These are phyloP conservation scores for Calycina herbarum DNA, from an alignment of 2,329 filamentous ascomycete species.

Conservation along the genomic window DNA sequence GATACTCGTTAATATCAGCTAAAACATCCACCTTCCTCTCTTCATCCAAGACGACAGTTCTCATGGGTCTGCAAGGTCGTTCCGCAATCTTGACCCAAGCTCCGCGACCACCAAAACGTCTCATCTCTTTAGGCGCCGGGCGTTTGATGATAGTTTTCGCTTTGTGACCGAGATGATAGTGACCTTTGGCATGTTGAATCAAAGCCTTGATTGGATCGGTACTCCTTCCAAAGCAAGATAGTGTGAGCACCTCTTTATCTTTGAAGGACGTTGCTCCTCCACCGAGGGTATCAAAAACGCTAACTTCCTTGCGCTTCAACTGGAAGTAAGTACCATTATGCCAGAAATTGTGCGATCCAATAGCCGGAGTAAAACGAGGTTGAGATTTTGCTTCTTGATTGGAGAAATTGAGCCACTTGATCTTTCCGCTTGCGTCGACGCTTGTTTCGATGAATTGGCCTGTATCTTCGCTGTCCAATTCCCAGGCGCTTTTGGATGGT, in stretches of 20 bases:
- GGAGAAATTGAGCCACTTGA: conserved; percentile 58
- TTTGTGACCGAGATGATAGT: conserved; percentile 58
- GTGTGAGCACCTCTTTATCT: conserved; percentile 57
- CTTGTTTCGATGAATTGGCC: conserved; percentile 45
- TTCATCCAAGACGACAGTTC: conserved; percentile 65
- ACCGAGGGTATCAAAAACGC: conserved; percentile 50
- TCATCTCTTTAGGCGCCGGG: conserved; percentile 47
- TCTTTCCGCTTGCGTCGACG: conserved; percentile 40
- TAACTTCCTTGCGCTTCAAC: conserved; percentile 53
- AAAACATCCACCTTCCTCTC: conserved; percentile 59
- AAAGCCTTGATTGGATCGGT: conserved; percentile 62
- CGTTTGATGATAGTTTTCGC: conserved; percentile 67
- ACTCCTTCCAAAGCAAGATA: conserved; percentile 62
- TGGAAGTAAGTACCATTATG: conserved; percentile 59
- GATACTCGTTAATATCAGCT: conserved; percentile 62
- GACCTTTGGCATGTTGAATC: conserved; percentile 55
- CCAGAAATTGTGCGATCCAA: conserved; percentile 69
- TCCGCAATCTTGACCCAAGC: conserved; percentile 62
- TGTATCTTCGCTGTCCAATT: conserved; percentile 44
- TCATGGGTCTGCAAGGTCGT: conserved; percentile 59
- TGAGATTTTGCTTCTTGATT: conserved; percentile 54
- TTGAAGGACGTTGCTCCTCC: conserved; percentile 43
- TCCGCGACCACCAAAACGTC: conserved; percentile 45
- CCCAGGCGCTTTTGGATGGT: conserved; percentile 55
- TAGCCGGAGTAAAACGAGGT: conserved; percentile 64